Conservation (phyloP, 1,139 yeast species). For the Geotrichum australiense region DNA sequence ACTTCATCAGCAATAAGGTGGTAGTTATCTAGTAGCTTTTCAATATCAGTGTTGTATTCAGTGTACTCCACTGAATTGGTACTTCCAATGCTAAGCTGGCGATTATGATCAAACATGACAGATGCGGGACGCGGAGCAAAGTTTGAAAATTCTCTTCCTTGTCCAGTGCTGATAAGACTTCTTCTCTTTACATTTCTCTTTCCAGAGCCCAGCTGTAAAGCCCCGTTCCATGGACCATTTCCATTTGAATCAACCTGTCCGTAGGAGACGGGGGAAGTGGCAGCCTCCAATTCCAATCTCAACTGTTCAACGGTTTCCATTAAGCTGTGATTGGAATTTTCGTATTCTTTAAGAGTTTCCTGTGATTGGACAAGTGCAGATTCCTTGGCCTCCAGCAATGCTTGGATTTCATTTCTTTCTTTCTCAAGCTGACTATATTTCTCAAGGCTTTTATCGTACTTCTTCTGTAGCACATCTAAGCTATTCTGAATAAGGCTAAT, state of each 20-base stretch:
- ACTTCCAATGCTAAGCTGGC: slow-evolving; percentile 25
- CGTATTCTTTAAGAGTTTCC: slow-evolving; percentile 29
- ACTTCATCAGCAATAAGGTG: slow-evolving; percentile 75
- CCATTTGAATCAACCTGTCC: slow-evolving; percentile 4
- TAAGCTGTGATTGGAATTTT: slow-evolving; percentile 35
- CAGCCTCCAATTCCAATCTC: slow-evolving; percentile 51
- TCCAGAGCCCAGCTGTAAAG: slow-evolving; percentile 20
- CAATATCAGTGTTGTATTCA: slow-evolving; percentile 35
- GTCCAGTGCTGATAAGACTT: slow-evolving; percentile 24
- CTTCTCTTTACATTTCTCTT: slow-evolving; percentile 31
- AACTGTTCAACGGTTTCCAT: slow-evolving; percentile 63
- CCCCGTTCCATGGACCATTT: slow-evolving; percentile 2
- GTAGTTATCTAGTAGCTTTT: slow-evolving; percentile 59
- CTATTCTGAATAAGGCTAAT: slow-evolving; percentile 45
- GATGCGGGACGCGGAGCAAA: slow-evolving; percentile 34
- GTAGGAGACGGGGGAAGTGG: slow-evolving; percentile 26
- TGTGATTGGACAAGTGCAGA: slow-evolving; percentile 41
- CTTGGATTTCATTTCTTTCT: slow-evolving; percentile 56
- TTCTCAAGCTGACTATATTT: slow-evolving; percentile 59
- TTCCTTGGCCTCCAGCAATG: slow-evolving; percentile 54
- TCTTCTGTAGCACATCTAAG: slow-evolving; percentile 44
- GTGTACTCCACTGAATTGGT: slow-evolving; percentile 24
- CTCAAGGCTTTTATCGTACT: slow-evolving; percentile 53
- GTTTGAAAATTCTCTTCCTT: slow-evolving; percentile 24
- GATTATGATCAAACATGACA: slow-evolving; percentile 25